phyloP scores from a whole-genome alignment of 2,329 filamentous ascomycete species.

The Colletotrichum scovillei region DNA sequence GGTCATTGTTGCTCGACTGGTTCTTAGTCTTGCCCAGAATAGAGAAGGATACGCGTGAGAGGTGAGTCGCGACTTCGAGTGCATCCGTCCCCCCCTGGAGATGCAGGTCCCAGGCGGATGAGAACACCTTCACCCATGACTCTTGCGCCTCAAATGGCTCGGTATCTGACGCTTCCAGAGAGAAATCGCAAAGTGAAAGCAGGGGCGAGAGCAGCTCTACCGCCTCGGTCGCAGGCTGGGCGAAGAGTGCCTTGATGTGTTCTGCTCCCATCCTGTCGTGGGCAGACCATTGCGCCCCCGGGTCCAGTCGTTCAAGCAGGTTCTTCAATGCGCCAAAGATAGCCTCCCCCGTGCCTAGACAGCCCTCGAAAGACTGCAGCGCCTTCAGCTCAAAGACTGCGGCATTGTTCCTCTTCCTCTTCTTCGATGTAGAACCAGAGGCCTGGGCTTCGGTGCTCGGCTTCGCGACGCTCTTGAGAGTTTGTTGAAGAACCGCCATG shows the following conservation, averaged over 20 bases:
- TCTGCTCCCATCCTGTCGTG: conserved; percentile 65
- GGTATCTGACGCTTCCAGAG: conserved; percentile 45
- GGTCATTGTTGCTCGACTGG: conserved; percentile 37
- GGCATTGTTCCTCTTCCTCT: conserved; percentile 58
- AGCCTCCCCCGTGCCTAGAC: conserved; percentile 59
- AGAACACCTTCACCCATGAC: conserved; percentile 60
- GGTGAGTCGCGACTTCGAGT: conserved; percentile 58
- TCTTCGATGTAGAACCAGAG: conserved; percentile 46
- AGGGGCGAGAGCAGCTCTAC: conserved; percentile 58
- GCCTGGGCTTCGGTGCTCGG: conserved; percentile 42
- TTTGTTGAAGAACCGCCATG: conserved; percentile 72
- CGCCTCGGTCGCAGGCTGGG: conserved; percentile 58
- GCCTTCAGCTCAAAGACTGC: conserved; percentile 51
- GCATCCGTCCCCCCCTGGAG: conserved; percentile 60
- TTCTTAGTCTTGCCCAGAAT: conserved; percentile 55
- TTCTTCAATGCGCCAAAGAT: conserved; percentile 59
- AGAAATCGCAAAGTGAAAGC: conserved; percentile 56
- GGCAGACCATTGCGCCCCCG: conserved; percentile 46
- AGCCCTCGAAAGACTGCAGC: conserved; percentile 52
- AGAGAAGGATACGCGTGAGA: conserved; percentile 53
- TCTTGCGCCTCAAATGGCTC: conserved; percentile 52
- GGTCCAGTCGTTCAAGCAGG: conserved; percentile 59
- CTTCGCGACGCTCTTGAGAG: conserved; percentile 68
- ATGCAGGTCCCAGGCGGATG: conserved; percentile 64
- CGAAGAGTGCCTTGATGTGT: conserved; percentile 69